These are phyloP conservation scores for Cerioporus squamosus DNA, from an alignment of 1,284 basidiomycete species.

Conservation along the genomic window DNA sequence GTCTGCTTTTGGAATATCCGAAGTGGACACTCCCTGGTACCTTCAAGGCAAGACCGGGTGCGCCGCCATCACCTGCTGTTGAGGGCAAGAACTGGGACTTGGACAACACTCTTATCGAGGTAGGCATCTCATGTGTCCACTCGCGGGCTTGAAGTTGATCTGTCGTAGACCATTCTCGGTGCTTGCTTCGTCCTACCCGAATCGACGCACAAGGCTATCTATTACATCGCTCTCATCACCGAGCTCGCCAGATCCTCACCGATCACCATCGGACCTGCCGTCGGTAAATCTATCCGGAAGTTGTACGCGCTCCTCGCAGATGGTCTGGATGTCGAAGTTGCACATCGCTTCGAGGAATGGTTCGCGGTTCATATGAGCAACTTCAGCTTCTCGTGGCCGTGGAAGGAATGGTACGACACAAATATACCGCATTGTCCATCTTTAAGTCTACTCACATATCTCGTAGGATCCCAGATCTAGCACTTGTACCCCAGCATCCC, in stretches of 20 bases:
- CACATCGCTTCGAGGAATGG: constrained; percentile 90
- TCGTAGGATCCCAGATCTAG: constrained; percentile 84
- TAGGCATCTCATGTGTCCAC: constrained; percentile 33
- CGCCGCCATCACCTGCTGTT: constrained; percentile 51
- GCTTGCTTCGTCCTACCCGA: constrained; percentile 80
- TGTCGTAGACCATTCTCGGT: constrained; percentile 72
- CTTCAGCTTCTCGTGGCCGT: constrained; percentile 99
- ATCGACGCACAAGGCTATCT: constrained; percentile 79
- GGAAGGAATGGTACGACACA: constrained; percentile 92
- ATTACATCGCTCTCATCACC: constrained; percentile 89
- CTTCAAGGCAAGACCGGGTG: constrained; percentile 76
- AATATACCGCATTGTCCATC: neutral
- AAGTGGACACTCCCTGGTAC: constrained; percentile 86
- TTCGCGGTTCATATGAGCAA: constrained; percentile 97
- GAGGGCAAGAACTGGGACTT: constrained; percentile 74
- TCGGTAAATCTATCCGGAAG: constrained; percentile 93
- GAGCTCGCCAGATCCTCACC: constrained; percentile 95
- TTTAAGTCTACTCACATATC: neutral
- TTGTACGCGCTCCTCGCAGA: constrained; percentile 80
- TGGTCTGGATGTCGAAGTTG: constrained; percentile 85
- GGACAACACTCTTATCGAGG: constrained; percentile 83
- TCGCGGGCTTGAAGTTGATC: neutral
- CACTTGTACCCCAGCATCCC: constrained; percentile 77
- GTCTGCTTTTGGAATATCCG: constrained; percentile 85
- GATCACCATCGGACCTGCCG: constrained; percentile 90